Evolutionary conservation across 1,284 basidiomycete species (phyloP), one percentile per base, ranked within the genome.

Genomic region (Tilletia indica): DNA sequence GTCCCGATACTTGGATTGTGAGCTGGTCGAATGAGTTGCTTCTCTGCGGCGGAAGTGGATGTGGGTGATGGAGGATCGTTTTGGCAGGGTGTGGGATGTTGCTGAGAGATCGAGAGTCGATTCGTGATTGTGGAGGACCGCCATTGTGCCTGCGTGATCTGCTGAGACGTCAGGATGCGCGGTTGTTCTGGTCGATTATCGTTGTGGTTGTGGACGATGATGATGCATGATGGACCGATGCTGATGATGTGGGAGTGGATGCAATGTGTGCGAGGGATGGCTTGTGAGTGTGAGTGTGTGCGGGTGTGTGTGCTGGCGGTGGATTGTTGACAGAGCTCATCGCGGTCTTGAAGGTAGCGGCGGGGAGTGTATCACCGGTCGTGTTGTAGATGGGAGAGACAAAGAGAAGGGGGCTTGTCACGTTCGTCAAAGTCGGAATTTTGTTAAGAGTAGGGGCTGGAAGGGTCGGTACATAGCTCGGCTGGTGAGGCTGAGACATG

Each of bases 21-120:
- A 4, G 48, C 36, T 31, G 25, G 25, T 31, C 25, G 25, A 31
- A 31, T 31, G 25, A 2, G 1, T 31, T 31, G 25, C 25, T 45
- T 31, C 25, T 31, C 25, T 31, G 25, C 25, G 25, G 25, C 25
- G 25, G 25, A 31, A 31, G 25, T 31, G 25, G 25, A 31, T 31
- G 25, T 31, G 25, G 25, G 58, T 71, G 39, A 69, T 54, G 21
- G 42, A 51, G 3, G 48, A 9, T n/a, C 39, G 67, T 14, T 45
- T 61, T 68, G 42, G 64, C 67, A 6, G 48, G 47, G 45, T 67
- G 21, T 42, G 70, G 42, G 70, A 19, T 39, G n/a, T 67, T 49
- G 25, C 25, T 31, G 25, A 31, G 48, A n/a, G 14, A 49, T 49
- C n/a, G n/a, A n/a, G 48, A n/a, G 38, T 39, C 16, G 54, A 49